Conservation (phyloP, 495 filamentous ascomycete species). For the Melanomma pulvis-pyrius region DNA sequence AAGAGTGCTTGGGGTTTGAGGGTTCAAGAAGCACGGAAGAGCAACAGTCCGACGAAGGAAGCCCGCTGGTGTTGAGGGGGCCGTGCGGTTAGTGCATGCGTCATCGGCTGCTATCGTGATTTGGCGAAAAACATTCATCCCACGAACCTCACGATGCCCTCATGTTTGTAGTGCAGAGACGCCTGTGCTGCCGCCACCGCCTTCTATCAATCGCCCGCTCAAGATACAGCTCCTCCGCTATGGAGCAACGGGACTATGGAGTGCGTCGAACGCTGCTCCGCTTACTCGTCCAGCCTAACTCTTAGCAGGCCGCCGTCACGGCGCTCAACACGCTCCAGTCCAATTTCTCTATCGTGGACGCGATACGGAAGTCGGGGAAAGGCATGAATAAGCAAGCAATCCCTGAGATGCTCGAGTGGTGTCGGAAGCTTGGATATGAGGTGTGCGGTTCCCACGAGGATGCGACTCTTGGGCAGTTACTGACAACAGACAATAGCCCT, state of each 20-base stretch:
- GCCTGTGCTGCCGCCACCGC: background rate
- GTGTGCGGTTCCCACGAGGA: constrained; percentile 48
- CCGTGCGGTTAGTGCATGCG: background rate
- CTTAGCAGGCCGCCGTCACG: constrained; percentile 73
- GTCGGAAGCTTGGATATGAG: constrained; percentile 77
- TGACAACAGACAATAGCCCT: constrained; percentile 54
- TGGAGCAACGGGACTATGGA: constrained; percentile 35
- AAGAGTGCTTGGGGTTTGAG: background rate
- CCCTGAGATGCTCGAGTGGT: constrained; percentile 76
- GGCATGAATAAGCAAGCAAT: constrained; percentile 68
- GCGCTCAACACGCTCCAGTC: constrained; percentile 89
- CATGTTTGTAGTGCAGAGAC: constrained; percentile 9
- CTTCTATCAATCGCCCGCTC: background rate
- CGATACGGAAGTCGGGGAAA: constrained; percentile 68
- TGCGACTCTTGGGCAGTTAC: background rate
- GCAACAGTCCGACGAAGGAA: background rate
- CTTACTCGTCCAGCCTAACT: background rate
- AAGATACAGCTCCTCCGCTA: background rate
- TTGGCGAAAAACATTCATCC: background rate
- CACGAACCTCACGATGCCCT: background rate
- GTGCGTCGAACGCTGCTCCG: constrained; percentile 10
- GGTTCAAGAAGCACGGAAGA: background rate
- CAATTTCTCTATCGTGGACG: constrained; percentile 77
- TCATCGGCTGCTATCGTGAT: background rate
- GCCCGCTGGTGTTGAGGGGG: background rate